Evolutionary conservation across 192 early-diverging fungal species (phyloP).

Genomic region (Coemansia sp.): DNA sequence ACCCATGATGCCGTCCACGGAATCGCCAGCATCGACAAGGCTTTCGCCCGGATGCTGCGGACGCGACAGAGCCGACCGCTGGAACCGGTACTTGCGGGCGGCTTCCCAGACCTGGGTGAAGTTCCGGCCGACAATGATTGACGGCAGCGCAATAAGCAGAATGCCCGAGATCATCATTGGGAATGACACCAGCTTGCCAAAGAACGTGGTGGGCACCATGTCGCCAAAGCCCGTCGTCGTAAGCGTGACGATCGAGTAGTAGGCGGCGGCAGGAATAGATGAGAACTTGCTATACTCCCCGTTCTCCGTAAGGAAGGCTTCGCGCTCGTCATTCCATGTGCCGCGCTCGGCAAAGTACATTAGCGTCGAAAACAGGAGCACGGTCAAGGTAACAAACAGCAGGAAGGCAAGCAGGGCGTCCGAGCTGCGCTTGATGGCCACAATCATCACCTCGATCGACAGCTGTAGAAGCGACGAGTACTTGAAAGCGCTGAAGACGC

Average conservation of each 20-base stretch:
- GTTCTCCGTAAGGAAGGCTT: slow-evolving; percentile 66
- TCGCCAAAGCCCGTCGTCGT: slow-evolving; percentile 83
- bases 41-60: slow-evolving; percentile 26
- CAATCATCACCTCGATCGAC: slow-evolving; percentile 84
- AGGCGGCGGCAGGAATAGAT: slow-evolving; percentile 77
- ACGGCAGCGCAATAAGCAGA: slow-evolving; percentile 77
- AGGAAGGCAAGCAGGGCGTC: slow-evolving; percentile 75
- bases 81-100: slow-evolving; percentile 47
- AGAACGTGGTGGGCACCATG: slow-evolving; percentile 78
- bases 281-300: slow-evolving; percentile 77
- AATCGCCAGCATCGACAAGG: slow-evolving; percentile 19
- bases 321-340: slow-evolving; percentile 66
- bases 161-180: slow-evolving; percentile 85
- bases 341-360: slow-evolving; percentile 85
- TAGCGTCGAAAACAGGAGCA: slow-evolving; percentile 73
- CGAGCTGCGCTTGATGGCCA: slow-evolving; percentile 72
- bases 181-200: slow-evolving; percentile 78
- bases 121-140: slow-evolving; percentile 82
- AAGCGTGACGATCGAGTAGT: slow-evolving; percentile 78
- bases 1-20: background rate
- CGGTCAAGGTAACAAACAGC: slow-evolving; percentile 72
- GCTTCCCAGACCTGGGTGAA: slow-evolving; percentile 84
- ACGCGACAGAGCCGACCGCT: slow-evolving; percentile 15
- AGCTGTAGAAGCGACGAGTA: slow-evolving; percentile 80
- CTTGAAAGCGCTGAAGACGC: slow-evolving; percentile 81